Base-by-base conservation (phyloP, 805 yeast species). In the Wickerhamiella sorbophila region DNA sequence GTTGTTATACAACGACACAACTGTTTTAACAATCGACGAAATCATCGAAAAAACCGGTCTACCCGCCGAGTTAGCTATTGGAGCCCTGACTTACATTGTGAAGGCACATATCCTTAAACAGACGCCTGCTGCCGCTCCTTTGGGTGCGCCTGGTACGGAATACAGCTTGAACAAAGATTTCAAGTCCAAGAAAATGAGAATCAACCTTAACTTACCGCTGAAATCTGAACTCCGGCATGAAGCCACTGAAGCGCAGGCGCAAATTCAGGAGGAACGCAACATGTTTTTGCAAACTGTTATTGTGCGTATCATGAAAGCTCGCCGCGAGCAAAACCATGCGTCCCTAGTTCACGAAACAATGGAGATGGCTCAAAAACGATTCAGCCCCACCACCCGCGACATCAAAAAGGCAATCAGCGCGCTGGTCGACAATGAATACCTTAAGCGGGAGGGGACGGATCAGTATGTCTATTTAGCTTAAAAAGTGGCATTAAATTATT, bases 291-390 rank as follows among this genome's bases (percentile, higher is more conserved):
- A 85, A 56, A 95, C 97, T 2, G 83, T 94, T 55, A 85, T 91
- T 62, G 97, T 88, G 32, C 73, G 98, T 54, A 83, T 88, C 56
- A 91, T 88, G 97, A 88, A 88, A 65, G 87, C 95, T 1, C 72
- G 95, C 56, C 82, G 86, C 59, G 70, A 69, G 35, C 66, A 84
- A 52, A 74, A 75, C 49, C 96, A 87, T 57, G 80, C 78, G 38
- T 78, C 77, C 42, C 70, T 88, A 53, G 77, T 86, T 33, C 83
- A 80, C 52, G 97, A 88, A 59, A 88, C 87, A 33, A 77, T 84
- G 52, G 80, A 83, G 46, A 94, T 85, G 57, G 75, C 94, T 3
- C 77, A 77, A 49, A 67, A 74, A 38, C 71, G 97, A 52, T 88
- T 91, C 67, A 75, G 72, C 52, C 95, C 97, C 4, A 77, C 78